A percentile compares a stretch with the other conserved stretches of the same genome.
These are phyloP conservation scores for Vitis rupestris DNA, from an alignment of 164 flowering plant genomes.

Conservation along the genomic window DNA sequence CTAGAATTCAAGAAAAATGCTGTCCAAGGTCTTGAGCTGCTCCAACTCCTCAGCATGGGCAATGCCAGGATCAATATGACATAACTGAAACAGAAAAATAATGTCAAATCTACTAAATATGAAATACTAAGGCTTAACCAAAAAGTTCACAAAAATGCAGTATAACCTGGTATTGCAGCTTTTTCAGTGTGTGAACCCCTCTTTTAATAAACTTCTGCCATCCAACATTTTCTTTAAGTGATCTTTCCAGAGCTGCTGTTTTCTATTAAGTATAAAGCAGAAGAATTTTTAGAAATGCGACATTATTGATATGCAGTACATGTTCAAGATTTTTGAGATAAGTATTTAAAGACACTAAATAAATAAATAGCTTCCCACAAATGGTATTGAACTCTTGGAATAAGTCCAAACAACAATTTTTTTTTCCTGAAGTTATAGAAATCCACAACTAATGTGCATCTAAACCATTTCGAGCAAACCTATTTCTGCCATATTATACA, in stretches of 20 bases:
- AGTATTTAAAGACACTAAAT: no score
- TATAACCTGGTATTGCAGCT: slow-evolving; percentile 83
- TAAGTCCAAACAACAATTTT: no score
- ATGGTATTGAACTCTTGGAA: no score
- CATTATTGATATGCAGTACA: not conserved
- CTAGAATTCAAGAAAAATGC: slow-evolving; percentile 45
- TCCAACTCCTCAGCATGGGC: slow-evolving; percentile 62
- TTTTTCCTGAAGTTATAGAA: no score
- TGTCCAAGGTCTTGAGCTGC: slow-evolving; percentile 64
- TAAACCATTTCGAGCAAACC: no score
- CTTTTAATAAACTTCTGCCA: slow-evolving; percentile 87
- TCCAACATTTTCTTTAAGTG: slow-evolving; percentile 58
- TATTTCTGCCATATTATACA: no score
- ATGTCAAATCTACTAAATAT: not conserved
- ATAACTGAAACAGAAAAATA: slow-evolving; percentile 45
- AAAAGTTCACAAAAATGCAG: not conserved
- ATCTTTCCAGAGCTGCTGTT: slow-evolving; percentile 61
- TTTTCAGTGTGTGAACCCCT: slow-evolving; percentile 78
- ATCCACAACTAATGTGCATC: no score
- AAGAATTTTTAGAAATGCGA: not conserved
- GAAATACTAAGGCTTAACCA: not conserved
- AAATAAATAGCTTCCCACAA: no score
- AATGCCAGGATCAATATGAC: slow-evolving; percentile 72
- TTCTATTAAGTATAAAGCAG: slow-evolving; percentile 28
- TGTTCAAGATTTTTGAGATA: no score